Evolutionary conservation across 192 early-diverging fungal genomes (phyloP), one percentile per base, ranked within the genome.

Genomic region (Backusella parvicylindrica): DNA sequence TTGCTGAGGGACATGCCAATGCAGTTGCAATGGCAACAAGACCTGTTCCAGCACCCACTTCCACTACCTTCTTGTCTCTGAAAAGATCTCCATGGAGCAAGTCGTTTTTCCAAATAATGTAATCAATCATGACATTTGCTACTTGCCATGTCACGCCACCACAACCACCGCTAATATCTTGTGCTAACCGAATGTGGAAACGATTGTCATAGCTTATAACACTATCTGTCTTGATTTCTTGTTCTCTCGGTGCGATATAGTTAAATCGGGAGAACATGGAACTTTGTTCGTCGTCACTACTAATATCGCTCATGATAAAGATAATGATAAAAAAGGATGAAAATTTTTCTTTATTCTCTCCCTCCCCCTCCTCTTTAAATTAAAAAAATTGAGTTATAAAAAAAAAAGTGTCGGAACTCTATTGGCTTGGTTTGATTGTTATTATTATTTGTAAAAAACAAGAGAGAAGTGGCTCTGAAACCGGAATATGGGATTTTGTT

Each of bases 101-200:
- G 12, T 70, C 6, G 13, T 79, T 26, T 31, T 74, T 75, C 75
- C 77, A 75, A 41, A 82, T 47, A 35, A 87, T 30, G 70, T 87
- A 79, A 43, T 82, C 73, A 26, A 75, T 71, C 47, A 83, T 77
- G 23, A 86, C 76, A 64, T 80, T 53, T 0, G 86, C 83, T 2
- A 83, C 84, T 70, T 82, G 81, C 86, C 86, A 87, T 8, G 83
- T 87, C 70, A 83, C 83, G 8, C 86, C 86, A 6, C 86, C 86
- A 35, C 86, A 87, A 11, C 85, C 83, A 33, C 73, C 76, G 36
- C 68, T 71, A 0, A 72, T 23, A 23, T 79, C 78, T 75, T 79
- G 73, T 21, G 40, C 60, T 31, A 79, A 21, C n/a, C 26, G 53
- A 70, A 69, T 18, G 69, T 49, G 15, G 67, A 68, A 21, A 30